Conservation (phyloP, 2,329 filamentous ascomycete genomes). For the Didymella lethalis region DNA sequence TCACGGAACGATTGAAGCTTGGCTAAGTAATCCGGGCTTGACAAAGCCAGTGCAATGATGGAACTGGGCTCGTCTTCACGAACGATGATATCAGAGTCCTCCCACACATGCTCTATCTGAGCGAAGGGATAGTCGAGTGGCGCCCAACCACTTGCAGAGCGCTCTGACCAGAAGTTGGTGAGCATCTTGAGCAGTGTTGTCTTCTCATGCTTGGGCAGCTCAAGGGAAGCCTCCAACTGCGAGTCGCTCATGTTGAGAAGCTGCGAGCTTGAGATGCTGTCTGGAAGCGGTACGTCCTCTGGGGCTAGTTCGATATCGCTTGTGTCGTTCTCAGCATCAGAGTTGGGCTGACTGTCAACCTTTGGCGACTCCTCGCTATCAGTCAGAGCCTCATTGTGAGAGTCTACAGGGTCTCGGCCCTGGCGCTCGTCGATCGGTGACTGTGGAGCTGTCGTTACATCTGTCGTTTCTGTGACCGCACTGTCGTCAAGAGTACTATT, state of each 20-base stretch:
- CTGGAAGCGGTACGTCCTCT: conserved; percentile 71
- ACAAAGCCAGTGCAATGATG: conserved; percentile 89
- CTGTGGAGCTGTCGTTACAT: conserved; percentile 41
- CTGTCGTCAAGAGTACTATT: conserved; percentile 50
- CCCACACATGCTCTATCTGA: conserved; percentile 90
- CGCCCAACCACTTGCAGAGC: conserved; percentile 93
- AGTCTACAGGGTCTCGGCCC: conserved; percentile 22
- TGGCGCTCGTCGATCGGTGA: conserved; percentile 48
- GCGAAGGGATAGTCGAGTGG: conserved; percentile 87
- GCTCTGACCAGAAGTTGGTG: conserved; percentile 97
- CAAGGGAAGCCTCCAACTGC: conserved; percentile 68
- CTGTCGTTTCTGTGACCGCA: conserved; percentile 45
- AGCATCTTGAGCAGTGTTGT: conserved; percentile 94
- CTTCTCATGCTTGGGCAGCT: conserved; percentile 91
- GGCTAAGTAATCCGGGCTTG: conserved; percentile 82
- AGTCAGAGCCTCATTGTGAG: conserved; percentile 32
- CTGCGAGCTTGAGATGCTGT: conserved; percentile 65
- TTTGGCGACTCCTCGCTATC: conserved; percentile 39
- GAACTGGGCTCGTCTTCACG: conserved; percentile 97
- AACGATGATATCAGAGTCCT: conserved; percentile 95
- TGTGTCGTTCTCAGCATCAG: conserved; percentile 58
- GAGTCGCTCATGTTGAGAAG: conserved; percentile 62
- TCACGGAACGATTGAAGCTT: conserved; percentile 75
- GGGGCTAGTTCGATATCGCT: conserved; percentile 78
- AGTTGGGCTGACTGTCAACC: conserved; percentile 53